Base-by-base conservation (phyloP, 2,329 filamentous ascomycete genomes). In the Ascochyta clinopodiicola region DNA sequence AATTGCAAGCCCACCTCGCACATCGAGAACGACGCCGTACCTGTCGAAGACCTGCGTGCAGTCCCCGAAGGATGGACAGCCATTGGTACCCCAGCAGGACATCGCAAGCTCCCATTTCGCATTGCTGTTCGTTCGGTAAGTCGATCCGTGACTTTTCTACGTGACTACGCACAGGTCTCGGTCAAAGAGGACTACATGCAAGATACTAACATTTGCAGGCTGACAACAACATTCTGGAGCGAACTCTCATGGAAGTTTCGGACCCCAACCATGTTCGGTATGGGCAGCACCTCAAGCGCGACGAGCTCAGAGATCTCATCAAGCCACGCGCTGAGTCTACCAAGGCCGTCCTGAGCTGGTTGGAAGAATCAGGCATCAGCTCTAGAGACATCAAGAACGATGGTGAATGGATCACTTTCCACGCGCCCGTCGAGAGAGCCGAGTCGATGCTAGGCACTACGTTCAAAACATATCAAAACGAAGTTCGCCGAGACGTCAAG, bases 341-440 rank as follows among this genome's bases (percentile, higher is more conserved):
- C 13, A 67, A 77, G 25, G 77, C 77, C 2, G 80, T 89, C 17
- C 60, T 83, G 3, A 67, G 72, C 6, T 90, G 87, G 87, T 77
- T 90, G 13, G 64, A 75, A 27, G 66, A 76, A 22, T 79, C 83
- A 49, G 81, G 80, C 32, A 75, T 89, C 27, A 62, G 78, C 2
- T 54, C 69, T 3, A 56, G 73, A 3, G 73, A 77, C 3, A 78
- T 86, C 15, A 75, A 83, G 43, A 76, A 84, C 12, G 74, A 81
- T 57, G 80, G 82, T 55, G 82, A 88, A 69, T 89, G 86, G 86
- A 78, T 90, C 64, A 84, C 81, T 58, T 85, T 89, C 66, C 75
- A 77, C 43, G 80, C 81, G 3, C 79, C 79, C 2, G 80, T 84
- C 3, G 70, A 72, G 35, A 77, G 80, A 38, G 86, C 86, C 4